Evolutionary conservation across 2,329 filamentous ascomycete species (phyloP).

Genomic region (Fusarium protoensiforme): DNA sequence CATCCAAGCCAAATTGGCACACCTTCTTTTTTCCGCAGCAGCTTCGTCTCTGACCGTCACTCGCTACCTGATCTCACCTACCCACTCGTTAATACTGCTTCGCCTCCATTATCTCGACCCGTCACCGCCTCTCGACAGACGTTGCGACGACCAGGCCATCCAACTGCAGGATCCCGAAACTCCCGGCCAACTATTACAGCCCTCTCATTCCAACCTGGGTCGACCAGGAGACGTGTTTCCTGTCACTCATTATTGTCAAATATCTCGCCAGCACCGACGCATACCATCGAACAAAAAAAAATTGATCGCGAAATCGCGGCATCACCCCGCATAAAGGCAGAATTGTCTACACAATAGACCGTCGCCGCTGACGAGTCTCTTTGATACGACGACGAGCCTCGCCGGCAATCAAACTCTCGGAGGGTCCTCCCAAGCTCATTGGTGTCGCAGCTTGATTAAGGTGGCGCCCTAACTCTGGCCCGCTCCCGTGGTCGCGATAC

Average conservation of each 20-base stretch:
- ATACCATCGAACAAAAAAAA: constrained; percentile 7
- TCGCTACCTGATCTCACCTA: constrained; percentile 32
- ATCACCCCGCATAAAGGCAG: constrained; percentile 21
- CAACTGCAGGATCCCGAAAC: constrained; percentile 17
- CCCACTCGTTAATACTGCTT: constrained; percentile 26
- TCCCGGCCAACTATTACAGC: constrained; percentile 17
- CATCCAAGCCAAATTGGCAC: constrained; percentile 23
- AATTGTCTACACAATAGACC: constrained; percentile 2
- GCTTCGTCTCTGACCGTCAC: constrained; percentile 18
- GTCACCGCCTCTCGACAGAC: constrained; percentile 18
- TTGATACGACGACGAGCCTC: constrained; percentile 31
- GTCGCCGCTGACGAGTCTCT: constrained; percentile 22
- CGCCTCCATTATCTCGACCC: constrained; percentile 18
- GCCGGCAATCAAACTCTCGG: constrained; percentile 36
- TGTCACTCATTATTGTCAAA: constrained; percentile 24
- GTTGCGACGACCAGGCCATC: constrained; percentile 10
- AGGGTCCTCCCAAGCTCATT: constrained; percentile 29
- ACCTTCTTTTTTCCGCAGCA: constrained; percentile 8
- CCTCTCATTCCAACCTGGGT: constrained; percentile 39
- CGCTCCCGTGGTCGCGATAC: constrained; percentile 38
- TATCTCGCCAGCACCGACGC: constrained; percentile 8
- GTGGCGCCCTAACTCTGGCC: constrained; percentile 36
- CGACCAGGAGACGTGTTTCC: constrained; percentile 35
- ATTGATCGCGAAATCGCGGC: constrained; percentile 16
- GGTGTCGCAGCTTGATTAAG: constrained; percentile 35